Conservation (phyloP, 306 rosid genomes). For the Lagenaria siceraria region DNA sequence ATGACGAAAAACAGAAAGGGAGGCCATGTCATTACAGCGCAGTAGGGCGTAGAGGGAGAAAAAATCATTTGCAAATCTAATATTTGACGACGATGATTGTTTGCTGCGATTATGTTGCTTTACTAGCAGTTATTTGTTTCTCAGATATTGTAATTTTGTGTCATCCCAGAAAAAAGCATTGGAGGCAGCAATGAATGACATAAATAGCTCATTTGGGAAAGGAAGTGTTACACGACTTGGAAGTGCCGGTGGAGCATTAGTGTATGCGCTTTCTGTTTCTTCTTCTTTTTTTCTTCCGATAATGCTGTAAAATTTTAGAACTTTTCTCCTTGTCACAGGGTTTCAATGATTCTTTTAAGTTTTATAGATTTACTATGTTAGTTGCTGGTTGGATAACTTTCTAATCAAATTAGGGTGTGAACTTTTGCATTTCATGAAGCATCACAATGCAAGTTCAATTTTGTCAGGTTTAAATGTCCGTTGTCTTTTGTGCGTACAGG, state of each 20-base stretch:
- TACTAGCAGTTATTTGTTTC: background rate
- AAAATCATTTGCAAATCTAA: background rate
- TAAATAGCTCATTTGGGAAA: constrained; percentile 83
- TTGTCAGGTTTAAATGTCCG: background rate
- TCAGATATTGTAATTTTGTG: constrained; percentile 17
- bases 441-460: background rate
- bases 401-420: background rate
- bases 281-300: background rate
- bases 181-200: constrained; percentile 96
- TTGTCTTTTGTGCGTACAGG: constrained; percentile 27
- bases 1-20: background rate
- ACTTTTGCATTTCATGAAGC: background rate
- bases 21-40: background rate
- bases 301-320: background rate
- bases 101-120: background rate
- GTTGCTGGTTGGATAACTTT: background rate
- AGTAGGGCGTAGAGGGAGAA: background rate
- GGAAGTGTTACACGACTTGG: constrained; percentile 96
- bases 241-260: constrained; percentile 98
- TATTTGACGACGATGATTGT: background rate
- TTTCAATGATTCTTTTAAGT: background rate
- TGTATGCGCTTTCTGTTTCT: constrained; percentile 37
- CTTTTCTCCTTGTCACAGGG: too few relatives aligned
- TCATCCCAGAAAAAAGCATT: constrained; percentile 82
- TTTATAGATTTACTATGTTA: background rate